Evolutionary conservation across 2,329 filamentous ascomycete genomes (phyloP), one percentile per base, ranked within the genome.

Genomic region (Herpotrichia juniperi): DNA sequence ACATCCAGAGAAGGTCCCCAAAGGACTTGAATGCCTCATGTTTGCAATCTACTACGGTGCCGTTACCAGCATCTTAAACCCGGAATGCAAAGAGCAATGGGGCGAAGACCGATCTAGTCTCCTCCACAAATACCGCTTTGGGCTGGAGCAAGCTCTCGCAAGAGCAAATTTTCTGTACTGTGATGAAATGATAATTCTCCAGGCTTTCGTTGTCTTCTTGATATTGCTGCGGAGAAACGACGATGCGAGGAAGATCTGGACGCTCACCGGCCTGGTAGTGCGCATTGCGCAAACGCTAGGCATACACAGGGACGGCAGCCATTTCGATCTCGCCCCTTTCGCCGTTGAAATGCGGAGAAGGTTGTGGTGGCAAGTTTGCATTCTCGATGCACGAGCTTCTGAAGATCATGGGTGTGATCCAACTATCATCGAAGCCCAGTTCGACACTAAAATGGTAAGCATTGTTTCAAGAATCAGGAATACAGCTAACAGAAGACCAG

Each of bases 331-430:
- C 0, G 74, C 76, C 0, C 83, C 85, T 0, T 88, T 85, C 58
- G 82, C 87, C 48, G 77, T 82, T 3, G 84, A 87, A 64, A 83
- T 85, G 74, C 76, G 83, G 17, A 76, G 84, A 53, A 74, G 84
- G 25, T 69, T 85, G 5, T 87, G 84, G 84, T 87, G 83, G 81
- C 79, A 83, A 53, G 67, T 86, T 0, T 78, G 80, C 58, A 74
- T 86, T 12, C 71, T 88, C 0, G 86, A 89, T 62, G 78, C 80
- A 2, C 75, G 85, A 53, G 78, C 84, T 1, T 82, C 83, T 0
- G 85, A 88, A 61, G 83, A 87, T 51, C 83, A 87, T 62, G 85
- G 84, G 0, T 83, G 82, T 19, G 84, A 87, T 53, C 81, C 84
- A 2, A 83, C 81, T 0, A 85, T 88, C 35, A 68, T 78, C 2